Conservation (phyloP, 2,329 filamentous ascomycete species). For the Apiospora hydei region DNA sequence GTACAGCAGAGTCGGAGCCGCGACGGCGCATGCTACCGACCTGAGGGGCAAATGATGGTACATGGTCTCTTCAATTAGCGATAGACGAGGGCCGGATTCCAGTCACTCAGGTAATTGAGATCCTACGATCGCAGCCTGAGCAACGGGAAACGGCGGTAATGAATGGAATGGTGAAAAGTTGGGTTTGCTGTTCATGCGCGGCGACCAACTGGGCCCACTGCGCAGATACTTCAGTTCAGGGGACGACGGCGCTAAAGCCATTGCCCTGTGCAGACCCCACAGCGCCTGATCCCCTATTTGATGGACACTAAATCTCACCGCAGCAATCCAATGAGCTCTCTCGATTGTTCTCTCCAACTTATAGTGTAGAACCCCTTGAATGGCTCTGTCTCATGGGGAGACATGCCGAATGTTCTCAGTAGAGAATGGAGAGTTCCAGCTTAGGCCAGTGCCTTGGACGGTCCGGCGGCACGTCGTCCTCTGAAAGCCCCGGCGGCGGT, state of each 20-base stretch:
- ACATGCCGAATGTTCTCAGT: too few relatives aligned
- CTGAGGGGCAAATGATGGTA: background rate
- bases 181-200: background rate
- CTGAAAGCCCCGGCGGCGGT: background rate
- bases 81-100: background rate
- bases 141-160: background rate
- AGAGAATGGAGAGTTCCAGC: too few relatives aligned
- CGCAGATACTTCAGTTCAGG: background rate
- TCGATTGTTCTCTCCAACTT: too few relatives aligned
- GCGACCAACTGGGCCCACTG: background rate
- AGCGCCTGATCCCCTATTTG: background rate
- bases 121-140: background rate
- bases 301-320: background rate
- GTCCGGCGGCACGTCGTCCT: too few relatives aligned
- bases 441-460: too few relatives aligned
- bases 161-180: background rate
- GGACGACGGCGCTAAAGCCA: background rate
- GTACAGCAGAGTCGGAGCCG: constrained; percentile 27
- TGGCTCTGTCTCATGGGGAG: too few relatives aligned
- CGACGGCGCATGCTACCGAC: constrained; percentile 25
- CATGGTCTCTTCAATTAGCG: background rate
- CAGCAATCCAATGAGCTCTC: too few relatives aligned
- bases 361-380: too few relatives aligned
- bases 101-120: background rate
- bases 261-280: background rate